Base-by-base conservation (phyloP, 2,329 filamentous ascomycete species). In the Elsinoe batatas region DNA sequence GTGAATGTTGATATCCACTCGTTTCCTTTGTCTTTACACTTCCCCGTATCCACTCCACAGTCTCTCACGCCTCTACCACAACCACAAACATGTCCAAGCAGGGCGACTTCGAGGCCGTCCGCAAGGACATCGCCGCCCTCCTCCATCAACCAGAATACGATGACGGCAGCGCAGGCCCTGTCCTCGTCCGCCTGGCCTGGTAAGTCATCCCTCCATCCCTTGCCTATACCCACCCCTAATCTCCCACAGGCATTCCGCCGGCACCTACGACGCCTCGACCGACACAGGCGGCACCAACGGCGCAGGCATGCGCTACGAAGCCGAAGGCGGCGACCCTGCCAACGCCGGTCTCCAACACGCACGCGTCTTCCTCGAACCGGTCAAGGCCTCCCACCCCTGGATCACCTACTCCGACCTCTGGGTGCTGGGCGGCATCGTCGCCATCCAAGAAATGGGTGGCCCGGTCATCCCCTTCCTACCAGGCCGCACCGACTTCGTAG, bases 401-500 rank as follows among this genome's bases (percentile, higher is more conserved):
- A 80, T 84, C 64, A 83, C 81, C 22, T 84, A 84, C 67, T 73
- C 81, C 2, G 81, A 85, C 63, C 72, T 85, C 4, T 84, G 81
- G 81, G 84, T 81, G 3, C 70, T 85, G 32, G 80, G 80, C 0
- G 80, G 78, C 43, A 74, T 76, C 1, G 77, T 80, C 0, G 81
- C 81, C 2, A 74, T 84, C 64, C 67, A 76, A 60, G 78, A 78
- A 57, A 79, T 84, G 77, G 80, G 78, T 38, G 82, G 81, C 0
- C 82, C 81, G 0, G 66, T 72, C 1, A 72, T 84, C 20, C 61
- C 71, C 5, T 85, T 81, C 80, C 64, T 71, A 37, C 74, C 79
- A 2, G 82, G 81, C 3, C 74, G 81, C 18, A 83, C 80, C 7
- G 82, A 84, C 64, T 79, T 76, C 63, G 76, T 81, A n/a, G 79